Conservation (phyloP, 2,329 filamentous ascomycete genomes). For the Zasmidium angulare region DNA sequence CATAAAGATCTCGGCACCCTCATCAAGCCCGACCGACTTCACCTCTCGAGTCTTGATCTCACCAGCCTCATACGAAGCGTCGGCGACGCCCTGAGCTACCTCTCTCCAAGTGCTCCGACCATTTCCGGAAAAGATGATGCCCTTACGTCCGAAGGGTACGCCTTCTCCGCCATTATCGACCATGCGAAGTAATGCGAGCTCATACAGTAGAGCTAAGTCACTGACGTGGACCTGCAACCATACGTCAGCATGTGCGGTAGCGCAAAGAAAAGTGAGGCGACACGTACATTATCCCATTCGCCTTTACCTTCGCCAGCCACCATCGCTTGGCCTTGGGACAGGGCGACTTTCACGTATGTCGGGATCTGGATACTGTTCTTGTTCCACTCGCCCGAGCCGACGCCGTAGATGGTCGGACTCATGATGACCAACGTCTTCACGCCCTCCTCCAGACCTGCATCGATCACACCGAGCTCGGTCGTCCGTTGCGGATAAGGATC, state of each 20-base stretch:
- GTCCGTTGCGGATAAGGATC: constrained; percentile 46
- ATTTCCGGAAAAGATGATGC: background rate
- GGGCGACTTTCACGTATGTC: constrained; percentile 32
- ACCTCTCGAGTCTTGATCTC: background rate
- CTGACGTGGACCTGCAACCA: background rate
- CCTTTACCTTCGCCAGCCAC: constrained; percentile 33
- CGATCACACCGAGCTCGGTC: constrained; percentile 46
- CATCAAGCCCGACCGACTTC: background rate
- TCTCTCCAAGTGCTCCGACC: background rate
- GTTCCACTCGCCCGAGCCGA: constrained; percentile 46
- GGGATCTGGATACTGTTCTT: constrained; percentile 42
- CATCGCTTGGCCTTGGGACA: constrained; percentile 34
- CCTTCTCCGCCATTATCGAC: background rate
- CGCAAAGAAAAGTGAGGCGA: background rate
- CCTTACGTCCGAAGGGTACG: background rate
- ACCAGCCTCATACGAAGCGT: background rate
- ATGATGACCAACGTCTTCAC: constrained; percentile 51
- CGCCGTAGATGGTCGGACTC: constrained; percentile 50
- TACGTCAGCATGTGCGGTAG: background rate
- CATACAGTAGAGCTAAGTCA: background rate
- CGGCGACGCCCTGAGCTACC: background rate
- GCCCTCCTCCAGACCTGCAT: constrained; percentile 39
- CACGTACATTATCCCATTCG: background rate
- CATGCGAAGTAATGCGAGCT: background rate
- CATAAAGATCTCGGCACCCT: background rate